Evolutionary conservation across 1,284 basidiomycete genomes (phyloP), one percentile per base, ranked within the genome.

Genomic region (Exobasidium cylindrosporum): DNA sequence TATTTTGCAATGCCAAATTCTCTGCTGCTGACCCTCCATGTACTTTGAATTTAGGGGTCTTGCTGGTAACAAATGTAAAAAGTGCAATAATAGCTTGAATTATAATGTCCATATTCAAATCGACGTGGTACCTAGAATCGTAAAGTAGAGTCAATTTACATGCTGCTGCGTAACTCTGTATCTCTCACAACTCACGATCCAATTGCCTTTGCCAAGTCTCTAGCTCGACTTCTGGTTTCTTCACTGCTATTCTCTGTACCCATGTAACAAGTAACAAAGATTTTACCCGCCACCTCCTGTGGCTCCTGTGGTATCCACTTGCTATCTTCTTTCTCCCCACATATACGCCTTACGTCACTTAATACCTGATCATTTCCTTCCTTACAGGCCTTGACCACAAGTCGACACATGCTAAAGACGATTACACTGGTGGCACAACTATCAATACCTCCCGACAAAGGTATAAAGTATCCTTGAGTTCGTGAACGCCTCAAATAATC

Each of bases 181-280:
- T 23, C 40, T 54, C 5, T 52, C n/a, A 2, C 52, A 7, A 40
- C 35, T 40, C 35, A 40, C 52, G 54, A 45, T 47, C 95, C 94
- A 62, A 99, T 95, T 0, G 91, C 89, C 56, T 87, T 83, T 1
- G 90, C 87, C 4, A 99, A 85, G 54, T 89, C 86, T 77, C 90
- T 93, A 1, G 95, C 96, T 35, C 95, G 85, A 65, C 84, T 82
- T 13, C 93, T 84, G 6, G 96, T 98, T 70, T 97, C 95, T 1
- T 81, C 81, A 66, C 88, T 91, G 10, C 92, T 97, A 80, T 98
- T 95, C 80, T 94, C 90, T 0, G 95, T 98, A 11, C 95, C 95
- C 96, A 98, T 98, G 82, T 97, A 98, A 82, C 92, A 97, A 0
- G 95, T 97, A 78, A 97, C 92, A 84, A 99, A 97, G 62, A 97